These are phyloP conservation scores for Diplodia intermedia DNA, from an alignment of 2,329 filamentous ascomycete species.

Conservation along the genomic window DNA sequence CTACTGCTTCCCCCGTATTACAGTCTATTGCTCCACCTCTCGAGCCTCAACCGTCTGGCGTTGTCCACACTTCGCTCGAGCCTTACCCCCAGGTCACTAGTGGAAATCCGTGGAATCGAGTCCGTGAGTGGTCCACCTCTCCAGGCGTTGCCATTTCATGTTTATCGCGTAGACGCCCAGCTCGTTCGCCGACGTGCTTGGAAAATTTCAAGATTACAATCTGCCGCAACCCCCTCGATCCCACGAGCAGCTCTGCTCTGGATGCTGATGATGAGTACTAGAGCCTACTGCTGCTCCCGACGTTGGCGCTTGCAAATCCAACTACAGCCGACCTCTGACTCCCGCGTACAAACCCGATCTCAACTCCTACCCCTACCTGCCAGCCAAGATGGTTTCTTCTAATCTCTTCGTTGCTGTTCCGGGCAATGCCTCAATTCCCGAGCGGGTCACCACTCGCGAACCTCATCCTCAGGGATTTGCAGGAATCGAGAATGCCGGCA, in stretches of 20 bases:
- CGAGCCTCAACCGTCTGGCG: slow-evolving; percentile 20
- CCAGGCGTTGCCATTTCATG: neutral
- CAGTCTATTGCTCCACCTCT: slow-evolving; percentile 24
- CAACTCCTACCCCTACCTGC: slow-evolving; percentile 2
- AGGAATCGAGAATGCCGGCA: slow-evolving; percentile 3
- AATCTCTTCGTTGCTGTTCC: slow-evolving; percentile 15
- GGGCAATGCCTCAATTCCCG: slow-evolving; percentile 9
- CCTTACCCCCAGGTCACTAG: slow-evolving; percentile 24
- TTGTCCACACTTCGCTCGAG: slow-evolving; percentile 17
- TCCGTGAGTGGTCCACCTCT: neutral
- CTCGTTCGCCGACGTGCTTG: neutral
- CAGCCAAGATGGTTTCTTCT: slow-evolving; percentile 1
- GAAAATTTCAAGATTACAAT: slow-evolving; percentile 6
- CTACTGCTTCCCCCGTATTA: slow-evolving; percentile 6
- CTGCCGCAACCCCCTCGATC: neutral
- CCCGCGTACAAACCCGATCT: slow-evolving; percentile 2
- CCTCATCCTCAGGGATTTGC: slow-evolving; percentile 8
- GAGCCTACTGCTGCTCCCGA: slow-evolving; percentile 14
- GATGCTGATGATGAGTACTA: neutral
- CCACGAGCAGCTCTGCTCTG: neutral
- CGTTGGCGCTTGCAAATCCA: slow-evolving; percentile 7
- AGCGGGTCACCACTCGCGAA: neutral
- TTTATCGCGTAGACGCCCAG: neutral
- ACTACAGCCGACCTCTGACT: slow-evolving; percentile 14
- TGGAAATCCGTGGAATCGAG: slow-evolving; percentile 8